Base-by-base conservation (phyloP, 805 yeast genomes). In the Barnettozyma californica region DNA sequence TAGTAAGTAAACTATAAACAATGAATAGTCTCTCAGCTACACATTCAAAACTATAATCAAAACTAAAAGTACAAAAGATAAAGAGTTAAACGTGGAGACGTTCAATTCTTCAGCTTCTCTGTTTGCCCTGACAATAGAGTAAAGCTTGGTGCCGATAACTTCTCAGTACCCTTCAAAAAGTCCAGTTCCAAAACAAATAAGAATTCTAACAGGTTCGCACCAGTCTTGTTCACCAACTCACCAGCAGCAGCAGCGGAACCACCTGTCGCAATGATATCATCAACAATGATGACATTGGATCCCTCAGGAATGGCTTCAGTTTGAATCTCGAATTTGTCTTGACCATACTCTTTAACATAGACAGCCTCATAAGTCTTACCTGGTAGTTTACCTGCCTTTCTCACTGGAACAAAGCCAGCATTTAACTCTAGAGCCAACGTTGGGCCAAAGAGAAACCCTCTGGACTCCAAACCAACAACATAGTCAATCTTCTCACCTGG, bases 371-470 rank as follows among this genome's bases (percentile, higher is more conserved):
- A 78, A 43, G 83, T 72, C 56, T 83, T 80, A 59, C 99, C 99
- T 44, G 99, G 98, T 58, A 94, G 77, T 71, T 94, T 94, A 50
- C 98, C 98, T 48, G 82, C 82, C 73, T 94, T 94, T 76, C 99
- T 87, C 41, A 94, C 84, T 21, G 99, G 98, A 45, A 92, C 86
- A 61, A 94, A 94, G 9, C 97, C 95, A 34, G 92, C 91, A 53
- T 84, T 83, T 50, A 94, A 68, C 48, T 87, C 92, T 55, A 94
- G 76, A 9, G 99, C 99, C 58, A 94, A 75, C 33, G 98, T 74
- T 41, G 99, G 99, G 13, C 98, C 99, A 62, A 94, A 92, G 50
- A 94, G 74, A 67, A 94, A 94, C 4, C 99, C 99, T 69, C 99
- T 84, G 44, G 97, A 87, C 69, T 94, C 99, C 56, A 94, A 77